phyloP scores from a whole-genome alignment of 2,329 filamentous ascomycete genomes.

The Microcera coccophila region DNA sequence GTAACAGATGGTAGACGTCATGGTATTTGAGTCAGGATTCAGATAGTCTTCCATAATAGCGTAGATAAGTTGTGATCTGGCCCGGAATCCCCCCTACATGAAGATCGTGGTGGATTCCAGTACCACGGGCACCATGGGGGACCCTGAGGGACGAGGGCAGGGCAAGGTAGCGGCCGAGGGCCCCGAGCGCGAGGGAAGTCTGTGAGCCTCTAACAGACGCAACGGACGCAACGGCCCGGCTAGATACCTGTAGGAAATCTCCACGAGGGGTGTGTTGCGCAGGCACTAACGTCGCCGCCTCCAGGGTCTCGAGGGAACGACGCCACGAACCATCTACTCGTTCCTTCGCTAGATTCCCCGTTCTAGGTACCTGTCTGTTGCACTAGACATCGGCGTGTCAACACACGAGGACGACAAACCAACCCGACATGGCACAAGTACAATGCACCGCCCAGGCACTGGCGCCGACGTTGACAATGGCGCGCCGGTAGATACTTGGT shows the following conservation, averaged over 20 bases:
- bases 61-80: slow-evolving; percentile 11
- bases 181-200: slow-evolving; percentile 8
- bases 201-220: slow-evolving; percentile 2
- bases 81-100: slow-evolving; percentile 12
- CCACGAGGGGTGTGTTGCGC: neutral
- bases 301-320: slow-evolving; percentile 3
- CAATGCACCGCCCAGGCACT: slow-evolving; percentile 6
- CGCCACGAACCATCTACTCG: neutral
- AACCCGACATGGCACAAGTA: slow-evolving; percentile 3
- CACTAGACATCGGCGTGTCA: neutral
- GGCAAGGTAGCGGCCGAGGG: slow-evolving; percentile 21
- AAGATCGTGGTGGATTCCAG: slow-evolving; percentile 21
- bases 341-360: neutral
- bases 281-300: slow-evolving; percentile 12
- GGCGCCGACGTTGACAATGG: slow-evolving; percentile 11
- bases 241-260: slow-evolving; percentile 5
- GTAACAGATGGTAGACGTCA: neutral
- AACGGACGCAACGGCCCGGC: slow-evolving; percentile 6
- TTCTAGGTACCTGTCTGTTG: too few species aligned
- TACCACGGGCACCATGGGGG: slow-evolving; percentile 19
- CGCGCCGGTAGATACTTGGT: slow-evolving; percentile 15
- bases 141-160: too few species aligned
- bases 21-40: neutral
- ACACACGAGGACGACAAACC: slow-evolving; percentile 7
- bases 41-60: too few species aligned